A percentile compares a stretch with the other conserved stretches of the same genome.
These are phyloP conservation scores for Neonectria neomacrospora DNA, from an alignment of 2,329 filamentous ascomycete genomes.

Conservation along the genomic window DNA sequence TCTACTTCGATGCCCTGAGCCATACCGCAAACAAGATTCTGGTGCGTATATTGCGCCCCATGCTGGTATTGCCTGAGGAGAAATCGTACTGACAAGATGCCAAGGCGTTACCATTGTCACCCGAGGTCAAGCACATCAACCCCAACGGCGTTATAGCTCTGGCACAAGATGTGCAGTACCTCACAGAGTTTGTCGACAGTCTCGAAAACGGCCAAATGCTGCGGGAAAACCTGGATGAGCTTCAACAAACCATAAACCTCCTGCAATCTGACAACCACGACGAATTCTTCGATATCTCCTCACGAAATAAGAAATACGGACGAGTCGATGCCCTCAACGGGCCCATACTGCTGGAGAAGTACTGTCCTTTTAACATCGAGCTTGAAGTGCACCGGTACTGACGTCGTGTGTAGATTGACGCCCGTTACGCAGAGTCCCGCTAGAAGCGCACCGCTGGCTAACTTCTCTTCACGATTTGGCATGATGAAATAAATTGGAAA, in stretches of 20 bases:
- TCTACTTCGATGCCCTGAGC: slow-evolving; percentile 95
- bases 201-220: slow-evolving; percentile 88
- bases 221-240: slow-evolving; percentile 87
- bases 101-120: slow-evolving; percentile 78
- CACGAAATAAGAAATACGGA: slow-evolving; percentile 91
- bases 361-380: slow-evolving; percentile 43
- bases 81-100: slow-evolving; percentile 30
- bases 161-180: slow-evolving; percentile 83
- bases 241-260: slow-evolving; percentile 90
- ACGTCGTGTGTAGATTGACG: slow-evolving; percentile 65
- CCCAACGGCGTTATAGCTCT: slow-evolving; percentile 84
- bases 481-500: slow-evolving; percentile 57
- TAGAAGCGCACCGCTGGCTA: slow-evolving; percentile 72
- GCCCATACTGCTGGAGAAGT: slow-evolving; percentile 92
- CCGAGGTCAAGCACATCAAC: slow-evolving; percentile 86
- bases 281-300: slow-evolving; percentile 94
- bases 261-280: slow-evolving; percentile 92
- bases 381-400: slow-evolving; percentile 30
- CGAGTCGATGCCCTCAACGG: slow-evolving; percentile 93
- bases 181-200: slow-evolving; percentile 86
- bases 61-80: not conserved
- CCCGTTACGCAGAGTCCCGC: slow-evolving; percentile 68
- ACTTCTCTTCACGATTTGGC: slow-evolving; percentile 80
- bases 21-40: slow-evolving; percentile 90
- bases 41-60: slow-evolving; percentile 54